These are phyloP conservation scores for Thermochaetoides dissita DNA, from an alignment of 2,329 filamentous ascomycete species.

Conservation along the genomic window DNA sequence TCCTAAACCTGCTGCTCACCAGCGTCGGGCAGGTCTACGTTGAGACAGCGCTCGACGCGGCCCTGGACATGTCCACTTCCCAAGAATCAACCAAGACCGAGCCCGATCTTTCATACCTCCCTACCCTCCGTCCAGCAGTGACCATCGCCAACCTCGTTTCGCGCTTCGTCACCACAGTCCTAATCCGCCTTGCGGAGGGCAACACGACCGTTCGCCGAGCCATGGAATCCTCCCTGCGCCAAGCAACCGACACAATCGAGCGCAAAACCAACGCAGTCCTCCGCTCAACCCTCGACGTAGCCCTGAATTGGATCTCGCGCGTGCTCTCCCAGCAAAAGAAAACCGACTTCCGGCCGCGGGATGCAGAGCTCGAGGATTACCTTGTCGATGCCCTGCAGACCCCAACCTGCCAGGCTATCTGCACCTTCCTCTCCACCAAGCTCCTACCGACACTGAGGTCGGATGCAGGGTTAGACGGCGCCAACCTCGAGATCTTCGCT, in stretches of 20 bases:
- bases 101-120: slow-evolving; percentile 75
- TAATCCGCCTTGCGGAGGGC: slow-evolving; percentile 75
- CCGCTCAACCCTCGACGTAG: slow-evolving; percentile 47
- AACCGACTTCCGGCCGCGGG: slow-evolving; percentile 76
- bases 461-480: slow-evolving; percentile 53
- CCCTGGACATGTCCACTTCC: slow-evolving; percentile 56
- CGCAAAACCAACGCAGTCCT: slow-evolving; percentile 58
- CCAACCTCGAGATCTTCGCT: slow-evolving; percentile 70
- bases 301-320: slow-evolving; percentile 61
- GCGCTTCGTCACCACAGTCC: slow-evolving; percentile 76
- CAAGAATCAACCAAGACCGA: slow-evolving; percentile 72
- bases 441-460: slow-evolving; percentile 48
- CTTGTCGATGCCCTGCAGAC: slow-evolving; percentile 69
- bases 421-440: slow-evolving; percentile 56
- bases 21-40: slow-evolving; percentile 78
- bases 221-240: slow-evolving; percentile 70
- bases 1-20: slow-evolving; percentile 69
- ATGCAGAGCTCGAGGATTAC: slow-evolving; percentile 47
- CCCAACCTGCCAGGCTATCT: slow-evolving; percentile 67
- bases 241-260: slow-evolving; percentile 65
- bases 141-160: slow-evolving; percentile 88
- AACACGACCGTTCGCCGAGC: slow-evolving; percentile 82
- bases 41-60: slow-evolving; percentile 53
- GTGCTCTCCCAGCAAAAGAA: slow-evolving; percentile 69
- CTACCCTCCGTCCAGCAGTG: slow-evolving; percentile 64